Conservation (phyloP, 1,284 basidiomycete species). For the Naganishia cerealis region DNA sequence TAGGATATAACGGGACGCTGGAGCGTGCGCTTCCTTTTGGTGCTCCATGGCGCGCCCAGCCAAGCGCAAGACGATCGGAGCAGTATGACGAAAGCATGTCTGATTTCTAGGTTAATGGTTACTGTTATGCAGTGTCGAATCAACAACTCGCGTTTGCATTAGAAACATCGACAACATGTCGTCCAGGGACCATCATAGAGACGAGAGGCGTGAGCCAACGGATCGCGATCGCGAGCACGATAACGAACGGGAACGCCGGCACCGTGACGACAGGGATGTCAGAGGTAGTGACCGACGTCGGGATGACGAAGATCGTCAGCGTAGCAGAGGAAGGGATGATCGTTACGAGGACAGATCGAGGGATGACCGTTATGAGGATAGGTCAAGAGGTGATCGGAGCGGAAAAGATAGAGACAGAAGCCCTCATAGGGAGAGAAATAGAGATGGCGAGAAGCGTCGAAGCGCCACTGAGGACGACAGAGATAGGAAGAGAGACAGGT, state of each 20-base stretch:
- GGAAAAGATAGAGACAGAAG: slow-evolving; percentile 25
- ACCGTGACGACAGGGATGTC: background rate
- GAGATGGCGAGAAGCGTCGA: slow-evolving; percentile 9
- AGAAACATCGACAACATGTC: background rate
- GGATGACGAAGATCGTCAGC: background rate
- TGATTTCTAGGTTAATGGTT: background rate
- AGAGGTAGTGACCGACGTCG: slow-evolving; percentile 10
- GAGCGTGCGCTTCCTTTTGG: background rate
- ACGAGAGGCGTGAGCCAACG: background rate
- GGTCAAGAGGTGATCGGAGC: slow-evolving; percentile 17
- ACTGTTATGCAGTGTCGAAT: background rate
- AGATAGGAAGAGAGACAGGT: slow-evolving; percentile 27
- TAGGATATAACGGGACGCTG: background rate
- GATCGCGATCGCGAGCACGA: background rate
- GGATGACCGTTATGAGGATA: slow-evolving; percentile 14
- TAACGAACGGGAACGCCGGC: slow-evolving; percentile 16
- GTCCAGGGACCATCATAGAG: background rate
- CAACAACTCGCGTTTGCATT: background rate
- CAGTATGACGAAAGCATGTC: background rate
- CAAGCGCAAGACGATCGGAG: background rate
- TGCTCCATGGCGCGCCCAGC: background rate
- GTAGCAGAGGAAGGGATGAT: slow-evolving; percentile 11
- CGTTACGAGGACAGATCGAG: slow-evolving; percentile 7
- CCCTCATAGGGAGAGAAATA: slow-evolving; percentile 14
- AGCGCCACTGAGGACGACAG: slow-evolving; percentile 5